These are phyloP conservation scores for Telopea speciosissima DNA, from an alignment of 177 flowering plant genomes.

Conservation along the genomic window DNA sequence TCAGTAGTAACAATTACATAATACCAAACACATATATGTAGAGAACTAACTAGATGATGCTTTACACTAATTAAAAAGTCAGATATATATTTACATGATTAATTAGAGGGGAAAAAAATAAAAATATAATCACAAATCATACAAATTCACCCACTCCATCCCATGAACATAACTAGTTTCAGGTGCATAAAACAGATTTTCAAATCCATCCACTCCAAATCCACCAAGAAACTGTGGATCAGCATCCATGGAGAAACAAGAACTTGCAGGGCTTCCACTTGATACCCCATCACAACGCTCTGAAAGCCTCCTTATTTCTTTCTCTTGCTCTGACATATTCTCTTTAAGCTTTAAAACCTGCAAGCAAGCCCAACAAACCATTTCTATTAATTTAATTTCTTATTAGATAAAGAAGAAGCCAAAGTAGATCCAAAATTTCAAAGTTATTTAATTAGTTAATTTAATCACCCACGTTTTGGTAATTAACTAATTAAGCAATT, in stretches of 20 bases:
- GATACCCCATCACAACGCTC: constrained; percentile 32
- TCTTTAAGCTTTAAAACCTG: constrained; percentile 62
- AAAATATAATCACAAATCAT: constrained; percentile 20
- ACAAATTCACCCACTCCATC: constrained; percentile 50
- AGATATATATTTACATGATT: not conserved
- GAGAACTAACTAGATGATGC: constrained; percentile 7
- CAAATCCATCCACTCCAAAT: constrained; percentile 37
- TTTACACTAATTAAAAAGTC: not conserved
- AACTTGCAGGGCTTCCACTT: constrained; percentile 39
- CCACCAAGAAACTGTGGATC: constrained; percentile 40
- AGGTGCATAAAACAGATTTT: constrained; percentile 27
- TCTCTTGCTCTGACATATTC: constrained; percentile 47
- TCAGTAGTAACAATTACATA: not conserved
- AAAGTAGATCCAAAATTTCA: not conserved
- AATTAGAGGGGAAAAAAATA: too few relatives aligned
- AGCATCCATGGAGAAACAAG: constrained; percentile 39
- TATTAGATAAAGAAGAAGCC: not conserved
- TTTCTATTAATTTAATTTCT: not conserved
- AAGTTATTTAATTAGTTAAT: too few relatives aligned
- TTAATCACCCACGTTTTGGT: too few relatives aligned
- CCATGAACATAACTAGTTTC: constrained; percentile 29
- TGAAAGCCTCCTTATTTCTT: constrained; percentile 41
- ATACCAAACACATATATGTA: not conserved
- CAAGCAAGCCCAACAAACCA: not conserved
- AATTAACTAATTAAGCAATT: too few relatives aligned